Conservation (phyloP, 1,139 yeast species). For the Nakaseomyces glabratus region DNA sequence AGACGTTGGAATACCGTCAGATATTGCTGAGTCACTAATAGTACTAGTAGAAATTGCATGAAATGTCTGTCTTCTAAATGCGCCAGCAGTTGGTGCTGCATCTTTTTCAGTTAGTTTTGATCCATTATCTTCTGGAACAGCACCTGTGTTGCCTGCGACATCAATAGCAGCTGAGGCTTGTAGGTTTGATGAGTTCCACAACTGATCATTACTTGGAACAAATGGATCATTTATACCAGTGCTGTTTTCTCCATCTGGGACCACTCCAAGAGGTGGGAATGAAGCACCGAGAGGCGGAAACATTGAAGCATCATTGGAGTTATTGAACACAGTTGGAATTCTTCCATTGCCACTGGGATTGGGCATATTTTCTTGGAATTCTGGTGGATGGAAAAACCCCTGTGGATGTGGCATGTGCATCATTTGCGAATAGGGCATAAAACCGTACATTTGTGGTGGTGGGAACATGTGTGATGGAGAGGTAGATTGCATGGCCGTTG, state of each 20-base stretch:
- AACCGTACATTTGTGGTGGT: conserved; percentile 27
- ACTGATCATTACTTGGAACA: conserved; percentile 13
- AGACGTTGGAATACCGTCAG: conserved; percentile 5
- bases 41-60: conserved; percentile 33
- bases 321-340: conserved; percentile 17
- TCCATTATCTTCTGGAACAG: conserved; percentile 10
- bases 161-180: conserved; percentile 6
- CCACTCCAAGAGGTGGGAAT: conserved; percentile 10
- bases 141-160: conserved; percentile 10
- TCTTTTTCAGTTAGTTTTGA: conserved; percentile 10
- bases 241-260: conserved; percentile 7
- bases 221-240: conserved; percentile 6
- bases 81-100: conserved; percentile 15
- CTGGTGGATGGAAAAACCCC: conserved; percentile 26
- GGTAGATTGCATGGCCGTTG: conserved; percentile 6
- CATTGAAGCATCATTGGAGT: conserved; percentile 15
- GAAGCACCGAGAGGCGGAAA: conserved; percentile 13
- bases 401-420: conserved; percentile 28
- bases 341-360: conserved; percentile 8
- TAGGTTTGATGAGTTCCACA: conserved; percentile 12
- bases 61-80: conserved; percentile 36
- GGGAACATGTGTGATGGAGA: conserved; percentile 20
- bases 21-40: conserved; percentile 19
- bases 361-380: conserved; percentile 11
- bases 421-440: conserved; percentile 29